Base-by-base conservation (phyloP, 768 basidiomycete genomes). In the Termitomyces sp. region DNA sequence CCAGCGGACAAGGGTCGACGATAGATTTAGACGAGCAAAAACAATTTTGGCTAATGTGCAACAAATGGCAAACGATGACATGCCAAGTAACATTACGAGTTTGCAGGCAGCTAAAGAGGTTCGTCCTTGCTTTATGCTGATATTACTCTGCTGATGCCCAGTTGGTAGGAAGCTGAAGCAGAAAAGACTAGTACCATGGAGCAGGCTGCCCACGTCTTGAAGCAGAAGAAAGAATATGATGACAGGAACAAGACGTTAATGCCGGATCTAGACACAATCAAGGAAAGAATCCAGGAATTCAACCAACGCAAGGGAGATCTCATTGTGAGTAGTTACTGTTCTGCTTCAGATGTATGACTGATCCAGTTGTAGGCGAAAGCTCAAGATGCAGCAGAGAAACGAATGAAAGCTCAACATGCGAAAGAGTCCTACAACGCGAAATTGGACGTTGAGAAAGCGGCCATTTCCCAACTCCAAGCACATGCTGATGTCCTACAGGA, bases 21-120 rank as follows among this genome's bases (percentile, higher is more conserved):
- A 64, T 24, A 42, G 36, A 46, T 57, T 59, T 35, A 58, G 65
- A 45, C 42, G 50, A 3, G 68, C 74, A 24, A 66, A 74, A 47
- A 50, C 63, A 1, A 46, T 58, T 3, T 43, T 81, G 42, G 64
- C 66, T 32, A 70, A 70, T 22, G 66, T 88, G 18, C 80, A 86
- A 60, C 73, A 79, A 36, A 86, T 88, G 60, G 77, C 79, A 13
- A 88, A 87, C 57, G 86, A 89, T 20, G 87, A 88, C 13, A 73
- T 87, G 68, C 86, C 88, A 2, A 81, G 80, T 7, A 79, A 80
- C 63, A 74, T 89, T n/a, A 74, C 79, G 22, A 80, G 78, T 14
- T 71, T 89, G 14, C 74, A 86, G 58, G 75, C 70, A 12, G 81
- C 78, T 5, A 81, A 83, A 66, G 68, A 76, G 63, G 88, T 85